Evolutionary conservation across 73 alveolate genomes (phyloP).

Genomic region (Stentor roeselii): DNA sequence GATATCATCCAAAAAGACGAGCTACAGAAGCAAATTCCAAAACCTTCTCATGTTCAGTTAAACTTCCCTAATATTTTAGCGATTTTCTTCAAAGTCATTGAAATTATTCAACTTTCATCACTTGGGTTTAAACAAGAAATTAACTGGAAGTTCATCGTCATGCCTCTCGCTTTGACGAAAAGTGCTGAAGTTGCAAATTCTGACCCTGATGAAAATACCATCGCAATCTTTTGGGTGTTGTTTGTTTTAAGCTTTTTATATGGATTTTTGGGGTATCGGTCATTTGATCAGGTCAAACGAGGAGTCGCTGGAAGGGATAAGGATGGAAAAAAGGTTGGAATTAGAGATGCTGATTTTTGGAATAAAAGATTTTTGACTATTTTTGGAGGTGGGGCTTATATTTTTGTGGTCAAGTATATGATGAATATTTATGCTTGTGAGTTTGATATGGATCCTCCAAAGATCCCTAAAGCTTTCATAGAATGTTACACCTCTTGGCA

Average conservation of each 20-base stretch:
- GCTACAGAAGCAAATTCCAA: too few species aligned
- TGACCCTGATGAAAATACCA: not conserved
- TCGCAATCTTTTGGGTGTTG: not conserved
- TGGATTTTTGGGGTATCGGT: not conserved
- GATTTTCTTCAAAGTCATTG: not conserved
- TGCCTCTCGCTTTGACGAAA: not conserved
- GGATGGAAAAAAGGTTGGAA: not conserved
- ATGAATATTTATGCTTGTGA: not conserved
- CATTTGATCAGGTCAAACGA: not conserved
- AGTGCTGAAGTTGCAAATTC: not conserved
- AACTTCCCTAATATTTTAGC: too few species aligned
- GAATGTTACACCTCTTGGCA: not conserved
- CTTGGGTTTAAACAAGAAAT: slow-evolving; percentile 17
- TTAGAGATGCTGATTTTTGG: too few species aligned
- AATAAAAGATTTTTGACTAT: not conserved
- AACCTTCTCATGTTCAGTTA: too few species aligned
- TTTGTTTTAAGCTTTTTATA: not conserved
- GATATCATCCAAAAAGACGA: too few species aligned
- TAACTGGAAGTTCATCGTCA: not conserved
- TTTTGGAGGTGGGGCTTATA: not conserved
- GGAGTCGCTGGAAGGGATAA: not conserved
- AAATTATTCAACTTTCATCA: not conserved
- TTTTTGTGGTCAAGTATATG: not conserved
- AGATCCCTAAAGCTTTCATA: not conserved
- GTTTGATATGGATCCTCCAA: not conserved